These are phyloP conservation scores for Scutellaria minor DNA, from an alignment of 257 asterid species.

Conservation along the genomic window DNA sequence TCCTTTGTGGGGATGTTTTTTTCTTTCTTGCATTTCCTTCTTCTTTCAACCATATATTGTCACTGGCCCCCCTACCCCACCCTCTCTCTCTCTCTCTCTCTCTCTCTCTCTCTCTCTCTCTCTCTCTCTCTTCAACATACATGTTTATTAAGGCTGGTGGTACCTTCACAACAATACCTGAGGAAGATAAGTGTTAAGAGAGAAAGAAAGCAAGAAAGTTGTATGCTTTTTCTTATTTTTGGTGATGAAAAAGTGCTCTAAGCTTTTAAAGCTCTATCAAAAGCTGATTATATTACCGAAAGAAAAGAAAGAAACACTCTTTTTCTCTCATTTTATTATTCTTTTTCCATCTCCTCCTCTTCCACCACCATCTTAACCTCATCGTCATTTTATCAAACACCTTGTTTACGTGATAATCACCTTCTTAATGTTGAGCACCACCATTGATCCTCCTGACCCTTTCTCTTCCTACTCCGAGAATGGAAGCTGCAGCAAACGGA, in stretches of 20 bases:
- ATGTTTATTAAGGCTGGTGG: slow-evolving; percentile 22
- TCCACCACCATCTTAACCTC: background rate
- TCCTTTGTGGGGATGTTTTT: slow-evolving; percentile 48
- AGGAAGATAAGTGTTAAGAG: slow-evolving; percentile 37
- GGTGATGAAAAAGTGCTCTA: slow-evolving; percentile 34
- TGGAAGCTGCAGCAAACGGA: slow-evolving; percentile 55
- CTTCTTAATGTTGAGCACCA: slow-evolving; percentile 39
- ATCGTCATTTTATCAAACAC: background rate
- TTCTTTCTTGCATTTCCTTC: slow-evolving; percentile 36
- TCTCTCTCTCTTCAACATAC: slow-evolving; percentile 4
- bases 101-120: background rate
- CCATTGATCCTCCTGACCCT: slow-evolving; percentile 52
- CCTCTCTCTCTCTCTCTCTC: background rate
- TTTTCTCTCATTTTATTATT: slow-evolving; percentile 23
- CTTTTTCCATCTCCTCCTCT: background rate
- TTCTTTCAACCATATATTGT: slow-evolving; percentile 41
- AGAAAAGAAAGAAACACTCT: slow-evolving; percentile 48
- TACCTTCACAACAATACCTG: slow-evolving; percentile 36
- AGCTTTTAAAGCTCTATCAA: slow-evolving; percentile 43
- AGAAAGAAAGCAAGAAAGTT: slow-evolving; percentile 26
- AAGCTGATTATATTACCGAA: slow-evolving; percentile 52
- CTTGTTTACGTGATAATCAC: background rate
- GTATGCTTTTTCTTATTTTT: slow-evolving; percentile 19
- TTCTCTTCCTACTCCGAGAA: slow-evolving; percentile 48
- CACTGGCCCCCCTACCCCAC: slow-evolving; percentile 19